These are phyloP conservation scores for Nothophoma quercina DNA, from an alignment of 2,329 filamentous ascomycete genomes.

Conservation along the genomic window DNA sequence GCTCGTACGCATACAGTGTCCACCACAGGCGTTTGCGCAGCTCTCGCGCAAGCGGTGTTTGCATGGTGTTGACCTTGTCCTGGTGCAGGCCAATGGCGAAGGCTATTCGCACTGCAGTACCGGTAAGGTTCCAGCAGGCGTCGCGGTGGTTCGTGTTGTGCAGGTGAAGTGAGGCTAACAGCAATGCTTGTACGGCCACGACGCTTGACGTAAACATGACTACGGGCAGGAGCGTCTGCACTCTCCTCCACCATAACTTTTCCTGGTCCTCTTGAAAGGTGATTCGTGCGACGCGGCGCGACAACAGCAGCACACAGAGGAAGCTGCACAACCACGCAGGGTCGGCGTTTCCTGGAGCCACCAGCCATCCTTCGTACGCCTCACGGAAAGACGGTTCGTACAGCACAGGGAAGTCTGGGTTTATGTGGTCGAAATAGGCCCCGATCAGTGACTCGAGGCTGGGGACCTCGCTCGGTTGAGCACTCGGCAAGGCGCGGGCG, in stretches of 20 bases:
- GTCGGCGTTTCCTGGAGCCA: slow-evolving; percentile 43
- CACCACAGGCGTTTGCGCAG: slow-evolving; percentile 63
- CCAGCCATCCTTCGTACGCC: slow-evolving; percentile 48
- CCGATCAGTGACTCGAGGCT: slow-evolving; percentile 48
- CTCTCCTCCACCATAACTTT: slow-evolving; percentile 52
- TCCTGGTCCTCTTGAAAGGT: slow-evolving; percentile 49
- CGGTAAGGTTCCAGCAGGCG: slow-evolving; percentile 55
- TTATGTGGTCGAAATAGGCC: slow-evolving; percentile 53
- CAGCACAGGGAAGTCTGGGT: slow-evolving; percentile 54
- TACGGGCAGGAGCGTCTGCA: slow-evolving; percentile 51
- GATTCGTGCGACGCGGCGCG: slow-evolving; percentile 46
- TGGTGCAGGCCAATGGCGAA: slow-evolving; percentile 56
- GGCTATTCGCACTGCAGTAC: slow-evolving; percentile 54
- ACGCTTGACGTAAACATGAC: slow-evolving; percentile 55
- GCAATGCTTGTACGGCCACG: slow-evolving; percentile 52
- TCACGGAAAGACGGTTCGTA: slow-evolving; percentile 55
- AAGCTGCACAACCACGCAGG: slow-evolving; percentile 54
- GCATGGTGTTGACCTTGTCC: slow-evolving; percentile 46
- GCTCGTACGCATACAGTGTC: slow-evolving; percentile 59
- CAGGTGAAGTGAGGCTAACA: slow-evolving; percentile 54
- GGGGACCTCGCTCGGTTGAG: slow-evolving; percentile 20
- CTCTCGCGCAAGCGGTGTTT: slow-evolving; percentile 51
- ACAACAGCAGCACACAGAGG: slow-evolving; percentile 52
- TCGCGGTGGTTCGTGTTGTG: slow-evolving; percentile 57
- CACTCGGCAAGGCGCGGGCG: slow-evolving; percentile 16